A percentile compares a stretch with the other conserved stretches of the same genome.
These are phyloP conservation scores for Talaromyces borbonicus DNA, from an alignment of 495 filamentous ascomycete genomes.

Conservation along the genomic window DNA sequence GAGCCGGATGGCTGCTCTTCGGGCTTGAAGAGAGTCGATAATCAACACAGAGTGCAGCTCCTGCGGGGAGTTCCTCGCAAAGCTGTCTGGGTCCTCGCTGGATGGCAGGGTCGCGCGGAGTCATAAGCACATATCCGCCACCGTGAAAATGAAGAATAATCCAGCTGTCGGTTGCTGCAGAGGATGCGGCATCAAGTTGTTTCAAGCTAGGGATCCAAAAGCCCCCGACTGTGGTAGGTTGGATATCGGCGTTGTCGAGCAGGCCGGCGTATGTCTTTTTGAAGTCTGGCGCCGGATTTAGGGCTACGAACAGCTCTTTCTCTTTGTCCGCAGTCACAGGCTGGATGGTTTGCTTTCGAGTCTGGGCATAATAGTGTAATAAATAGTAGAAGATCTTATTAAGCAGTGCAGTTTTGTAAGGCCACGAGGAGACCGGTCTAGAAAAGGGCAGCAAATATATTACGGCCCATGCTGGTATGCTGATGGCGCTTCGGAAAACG, in stretches of 20 bases:
- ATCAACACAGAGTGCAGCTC: constrained; percentile 21
- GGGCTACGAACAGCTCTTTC: background rate
- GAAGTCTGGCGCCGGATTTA: background rate
- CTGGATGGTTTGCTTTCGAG: background rate
- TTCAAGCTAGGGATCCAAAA: constrained; percentile 6
- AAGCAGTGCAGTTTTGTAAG: constrained; percentile 1
- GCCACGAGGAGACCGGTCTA: background rate
- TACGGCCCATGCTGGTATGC: background rate
- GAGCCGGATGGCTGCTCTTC: constrained; percentile 31
- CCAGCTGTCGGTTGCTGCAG: background rate
- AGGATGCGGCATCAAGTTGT: background rate
- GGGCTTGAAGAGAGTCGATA: constrained; percentile 28
- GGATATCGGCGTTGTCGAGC: constrained; percentile 2
- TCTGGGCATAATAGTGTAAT: background rate
- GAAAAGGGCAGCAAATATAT: background rate
- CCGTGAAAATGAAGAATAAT: constrained; percentile 44
- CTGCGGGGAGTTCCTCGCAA: constrained; percentile 26
- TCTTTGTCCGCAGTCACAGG: constrained; percentile 5
- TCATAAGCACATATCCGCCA: constrained; percentile 36
- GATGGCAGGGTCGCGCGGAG: constrained; percentile 12
- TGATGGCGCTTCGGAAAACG: background rate
- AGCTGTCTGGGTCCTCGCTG: constrained; percentile 10
- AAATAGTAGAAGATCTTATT: background rate
- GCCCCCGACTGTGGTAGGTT: constrained; percentile 6
- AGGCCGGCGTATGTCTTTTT: background rate